Evolutionary conservation across 2,329 filamentous ascomycete genomes (phyloP).

Genomic region (Colletotrichum musae): DNA sequence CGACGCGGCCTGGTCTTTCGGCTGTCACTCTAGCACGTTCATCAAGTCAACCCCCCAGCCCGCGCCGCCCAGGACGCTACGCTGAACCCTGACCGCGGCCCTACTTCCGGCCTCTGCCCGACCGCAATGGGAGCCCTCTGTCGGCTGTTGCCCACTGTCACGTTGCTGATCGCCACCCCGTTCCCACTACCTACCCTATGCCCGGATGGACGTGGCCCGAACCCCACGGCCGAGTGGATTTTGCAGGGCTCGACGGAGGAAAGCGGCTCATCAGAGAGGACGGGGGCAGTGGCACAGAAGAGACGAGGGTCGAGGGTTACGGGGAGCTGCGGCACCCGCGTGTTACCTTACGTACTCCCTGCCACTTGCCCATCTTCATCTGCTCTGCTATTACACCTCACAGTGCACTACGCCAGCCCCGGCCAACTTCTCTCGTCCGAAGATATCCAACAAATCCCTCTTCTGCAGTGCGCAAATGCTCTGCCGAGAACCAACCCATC

Average conservation of each 20-base stretch:
- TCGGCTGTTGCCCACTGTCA: constrained; percentile 34
- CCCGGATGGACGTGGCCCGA: constrained; percentile 30
- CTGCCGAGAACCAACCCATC: constrained; percentile 8
- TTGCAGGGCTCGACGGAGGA: constrained; percentile 25
- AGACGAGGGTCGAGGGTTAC: constrained; percentile 9
- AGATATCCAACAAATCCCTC: constrained; percentile 26
- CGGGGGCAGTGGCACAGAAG: constrained; percentile 1
- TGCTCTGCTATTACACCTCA: neutral
- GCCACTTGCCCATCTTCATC: constrained; percentile 28
- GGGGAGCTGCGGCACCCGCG: constrained; percentile 14
- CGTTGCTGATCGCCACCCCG: constrained; percentile 40
- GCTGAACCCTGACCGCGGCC: constrained; percentile 22
- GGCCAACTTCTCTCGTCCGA: constrained; percentile 28
- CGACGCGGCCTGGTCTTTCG: constrained; percentile 30
- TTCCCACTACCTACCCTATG: constrained; percentile 30
- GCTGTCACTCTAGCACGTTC: constrained; percentile 35
- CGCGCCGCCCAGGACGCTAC: constrained; percentile 16
- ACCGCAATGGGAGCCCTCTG: constrained; percentile 20
- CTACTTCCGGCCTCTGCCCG: constrained; percentile 36
- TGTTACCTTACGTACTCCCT: constrained; percentile 26
- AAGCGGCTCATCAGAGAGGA: constrained; percentile 31
- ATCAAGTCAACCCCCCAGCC: constrained; percentile 6
- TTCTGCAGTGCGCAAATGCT: neutral
- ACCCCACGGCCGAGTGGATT: constrained; percentile 33
- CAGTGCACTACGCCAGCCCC: neutral